Base-by-base conservation (phyloP, 257 asterid genomes). In the Capsicum baccatum region DNA sequence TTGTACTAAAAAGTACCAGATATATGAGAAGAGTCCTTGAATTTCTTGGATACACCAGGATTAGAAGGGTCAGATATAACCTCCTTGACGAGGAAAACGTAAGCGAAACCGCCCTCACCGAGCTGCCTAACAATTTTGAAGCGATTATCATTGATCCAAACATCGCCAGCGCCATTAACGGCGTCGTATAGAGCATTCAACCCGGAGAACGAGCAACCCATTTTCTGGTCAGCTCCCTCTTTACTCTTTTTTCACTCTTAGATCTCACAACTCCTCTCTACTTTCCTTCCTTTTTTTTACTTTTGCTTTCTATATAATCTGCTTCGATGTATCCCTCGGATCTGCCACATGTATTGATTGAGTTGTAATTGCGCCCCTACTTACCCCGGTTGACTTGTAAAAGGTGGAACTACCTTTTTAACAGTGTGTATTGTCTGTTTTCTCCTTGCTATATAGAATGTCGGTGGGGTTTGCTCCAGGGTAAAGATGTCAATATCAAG, bases 181-280 rank as follows among this genome's bases (percentile, higher is more conserved):
- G 94, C 93, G 83, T 95, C 99, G 89, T 94, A 95, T n/a, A 97
- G 90, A 13, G 97, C 95, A 80, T 95, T 95, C 83, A 97, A 87
- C 59, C 99, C 99, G 39, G 99, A 97, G 87, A 97, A 91, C 48
- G 98, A 92, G 92, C 99, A 97, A 69, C 99, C 99, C 99, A 97
- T 97, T 84, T 80, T 64, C 48, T 21, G 69, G 83, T 80, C 88
- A 62, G 83, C 86, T 55, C 82, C 39, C 80, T 82, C 55, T 64
- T 39, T 35, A 48, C 84, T 19, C 17, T 64, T 54, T 39, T 39
- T 26, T 26, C 50, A 26, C 50, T 33, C 76, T 54, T 57, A 48
- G 83, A 66, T 68, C 83, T 64, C 84, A 70, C 79, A 19, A 26
- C 33, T 1, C 33, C 33, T 26, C 33, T 26, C 33, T 81, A 5